Conservation (phyloP, 345 rosid species). For the Toxicodendron radicans region DNA sequence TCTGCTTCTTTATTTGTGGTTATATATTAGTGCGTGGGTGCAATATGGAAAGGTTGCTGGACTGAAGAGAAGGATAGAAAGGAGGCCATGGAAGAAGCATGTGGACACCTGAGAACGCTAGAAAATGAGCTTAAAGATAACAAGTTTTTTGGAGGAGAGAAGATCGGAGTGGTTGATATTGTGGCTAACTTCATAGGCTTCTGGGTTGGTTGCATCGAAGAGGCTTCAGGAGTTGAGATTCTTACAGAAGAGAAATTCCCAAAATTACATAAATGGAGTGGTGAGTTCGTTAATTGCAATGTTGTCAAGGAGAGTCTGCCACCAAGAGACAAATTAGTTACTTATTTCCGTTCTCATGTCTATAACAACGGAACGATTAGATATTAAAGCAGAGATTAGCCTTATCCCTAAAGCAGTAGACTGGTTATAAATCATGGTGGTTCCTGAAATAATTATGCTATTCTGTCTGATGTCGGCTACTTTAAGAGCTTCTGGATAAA, state of each 20-base stretch:
- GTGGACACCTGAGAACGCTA: constrained; percentile 32
- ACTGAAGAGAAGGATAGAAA: constrained; percentile 32
- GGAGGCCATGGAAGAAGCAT: constrained; percentile 38
- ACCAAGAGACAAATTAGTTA: constrained; percentile 34
- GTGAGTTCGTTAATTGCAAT: constrained; percentile 26
- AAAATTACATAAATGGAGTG: constrained; percentile 36
- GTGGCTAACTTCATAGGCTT: constrained; percentile 37
- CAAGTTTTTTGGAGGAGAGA: constrained; percentile 64
- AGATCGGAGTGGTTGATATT: constrained; percentile 57
- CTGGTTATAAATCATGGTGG: too few relatives aligned
- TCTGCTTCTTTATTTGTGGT: too few relatives aligned
- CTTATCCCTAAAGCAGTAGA: too few relatives aligned
- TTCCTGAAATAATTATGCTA: too few relatives aligned
- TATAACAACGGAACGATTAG: too few relatives aligned
- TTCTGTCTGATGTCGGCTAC: too few relatives aligned
- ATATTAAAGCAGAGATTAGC: too few relatives aligned
- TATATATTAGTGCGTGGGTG: constrained; percentile 32
- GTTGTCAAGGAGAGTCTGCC: constrained; percentile 47
- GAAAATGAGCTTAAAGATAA: constrained; percentile 55
- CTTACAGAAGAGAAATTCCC: constrained; percentile 54
- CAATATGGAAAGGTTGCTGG: constrained; percentile 39
- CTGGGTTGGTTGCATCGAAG: constrained; percentile 42
- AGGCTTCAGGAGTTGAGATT: constrained; percentile 40
- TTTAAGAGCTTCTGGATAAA: too few relatives aligned
- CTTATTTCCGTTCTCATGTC: background rate